Conservation (phyloP, 2,329 filamentous ascomycete species). For the Biscogniauxia mediterranea region DNA sequence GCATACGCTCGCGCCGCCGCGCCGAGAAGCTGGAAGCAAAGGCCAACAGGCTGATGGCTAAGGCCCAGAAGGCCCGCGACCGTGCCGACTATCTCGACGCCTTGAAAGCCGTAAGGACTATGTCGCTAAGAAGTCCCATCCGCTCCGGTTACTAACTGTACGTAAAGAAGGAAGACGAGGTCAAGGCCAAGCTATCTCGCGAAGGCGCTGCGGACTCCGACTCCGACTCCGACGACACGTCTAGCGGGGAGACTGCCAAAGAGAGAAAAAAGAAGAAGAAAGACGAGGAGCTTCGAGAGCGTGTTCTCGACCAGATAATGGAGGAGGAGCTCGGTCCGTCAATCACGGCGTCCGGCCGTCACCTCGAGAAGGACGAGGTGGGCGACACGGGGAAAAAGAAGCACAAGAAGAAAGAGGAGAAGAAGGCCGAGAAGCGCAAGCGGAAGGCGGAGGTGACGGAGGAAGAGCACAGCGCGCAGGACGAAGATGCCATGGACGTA, state of each 20-base stretch:
- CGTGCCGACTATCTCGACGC: slow-evolving; percentile 28
- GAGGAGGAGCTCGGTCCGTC: slow-evolving; percentile 16
- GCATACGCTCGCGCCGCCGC: slow-evolving; percentile 36
- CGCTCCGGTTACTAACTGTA: slow-evolving; percentile 9
- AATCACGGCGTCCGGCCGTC: slow-evolving; percentile 8
- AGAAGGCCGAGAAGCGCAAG: slow-evolving; percentile 36
- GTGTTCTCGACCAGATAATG: slow-evolving; percentile 16
- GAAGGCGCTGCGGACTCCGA: slow-evolving; percentile 21
- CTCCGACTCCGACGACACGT: not conserved
- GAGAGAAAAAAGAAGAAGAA: slow-evolving; percentile 2
- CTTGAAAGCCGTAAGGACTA: slow-evolving; percentile 24
- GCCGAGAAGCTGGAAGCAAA: slow-evolving; percentile 42
- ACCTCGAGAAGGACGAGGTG: slow-evolving; percentile 17
- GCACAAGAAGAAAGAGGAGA: slow-evolving; percentile 36
- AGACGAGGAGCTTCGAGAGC: slow-evolving; percentile 12
- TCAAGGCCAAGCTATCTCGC: slow-evolving; percentile 23
- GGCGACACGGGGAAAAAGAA: slow-evolving; percentile 36
- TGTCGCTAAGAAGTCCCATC: not conserved
- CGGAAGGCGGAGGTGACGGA: slow-evolving; percentile 25
- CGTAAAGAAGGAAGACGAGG: slow-evolving; percentile 24
- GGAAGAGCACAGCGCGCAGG: slow-evolving; percentile 13
- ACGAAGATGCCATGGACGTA: slow-evolving; percentile 9
- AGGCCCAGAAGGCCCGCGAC: slow-evolving; percentile 38
- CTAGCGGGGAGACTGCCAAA: slow-evolving; percentile 1
- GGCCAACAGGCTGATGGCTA: slow-evolving; percentile 39